Base-by-base conservation (phyloP, 2,329 filamentous ascomycete genomes). In the Calonectria naviculata region DNA sequence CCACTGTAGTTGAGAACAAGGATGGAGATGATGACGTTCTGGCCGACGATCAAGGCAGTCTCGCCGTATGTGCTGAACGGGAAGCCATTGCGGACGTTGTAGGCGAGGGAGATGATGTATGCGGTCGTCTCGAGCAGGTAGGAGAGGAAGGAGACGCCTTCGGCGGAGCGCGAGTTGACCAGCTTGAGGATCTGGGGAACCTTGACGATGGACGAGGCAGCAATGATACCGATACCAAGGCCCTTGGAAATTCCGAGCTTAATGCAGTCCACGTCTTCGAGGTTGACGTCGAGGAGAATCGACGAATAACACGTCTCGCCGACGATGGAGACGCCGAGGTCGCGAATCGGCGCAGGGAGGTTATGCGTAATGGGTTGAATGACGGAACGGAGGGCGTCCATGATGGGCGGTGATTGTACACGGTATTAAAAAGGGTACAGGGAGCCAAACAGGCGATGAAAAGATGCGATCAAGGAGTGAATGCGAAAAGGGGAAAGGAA, bases 51-150 rank as follows among this genome's bases (percentile, higher is more conserved):
- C 80, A 98, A 88, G 42, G 94, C 95, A 31, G 95, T 96, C 89
- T 99, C 97, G 83, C 97, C 97, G 83, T 94, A 99, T 13, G 97
- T 99, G 88, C 93, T 97, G 85, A 99, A 98, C 4, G 97, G 96
- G 78, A 98, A 98, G 28, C 92, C 92, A 80, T 95, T 94, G 81
- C 97, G 94, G 75, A 94, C 88, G 83, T 97, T 98, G 88, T 99
- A 99, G 64, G 94, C 94, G 76, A 99, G 90, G 6, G 92, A 93
- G 84, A 98, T 97, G 78, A 98, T 89, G 85, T 97, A 96, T 70
- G 93, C 91, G 67, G 90, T 89, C 10, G 95, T 98, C 87, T 99
- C 97, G 81, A 99, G 94, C 38, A 97, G 88, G 86, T 98, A 98
- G 36, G 94, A 93, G 52, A 97, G 89, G 85, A 98, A 97, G 60